Evolutionary conservation across 2,329 filamentous ascomycete genomes (phyloP).

Genomic region (Trichoderma asperellum): DNA sequence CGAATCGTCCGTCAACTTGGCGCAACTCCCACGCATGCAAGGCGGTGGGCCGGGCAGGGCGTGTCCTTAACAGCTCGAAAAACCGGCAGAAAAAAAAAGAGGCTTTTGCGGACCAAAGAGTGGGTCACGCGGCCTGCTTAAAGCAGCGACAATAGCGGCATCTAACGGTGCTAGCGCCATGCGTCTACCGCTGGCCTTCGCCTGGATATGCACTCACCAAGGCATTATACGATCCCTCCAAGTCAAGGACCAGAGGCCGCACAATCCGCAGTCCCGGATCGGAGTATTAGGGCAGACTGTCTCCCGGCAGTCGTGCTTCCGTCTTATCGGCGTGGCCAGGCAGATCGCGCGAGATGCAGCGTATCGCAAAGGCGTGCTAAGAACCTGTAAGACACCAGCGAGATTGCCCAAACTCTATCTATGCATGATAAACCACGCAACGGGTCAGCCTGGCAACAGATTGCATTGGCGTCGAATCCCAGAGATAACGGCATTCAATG

Average conservation of each 20-base stretch:
- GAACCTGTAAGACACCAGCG: constrained; percentile 14
- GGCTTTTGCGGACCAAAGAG: background rate
- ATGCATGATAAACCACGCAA: constrained; percentile 15
- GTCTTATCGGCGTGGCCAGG: constrained; percentile 11
- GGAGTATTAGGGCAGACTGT: constrained; percentile 12
- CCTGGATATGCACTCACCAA: constrained; percentile 16
- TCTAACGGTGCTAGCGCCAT: constrained; percentile 14
- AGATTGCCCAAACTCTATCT: constrained; percentile 10
- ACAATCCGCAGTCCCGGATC: constrained; percentile 19
- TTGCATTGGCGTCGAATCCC: constrained; percentile 4
- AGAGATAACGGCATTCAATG: constrained; percentile 20
- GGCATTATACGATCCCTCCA: background rate
- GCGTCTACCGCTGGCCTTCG: constrained; percentile 12
- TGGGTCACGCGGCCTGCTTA: constrained; percentile 19
- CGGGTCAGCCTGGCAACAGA: background rate
- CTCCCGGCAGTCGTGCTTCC: constrained; percentile 17
- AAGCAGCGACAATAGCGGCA: constrained; percentile 22
- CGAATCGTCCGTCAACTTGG: constrained; percentile 12
- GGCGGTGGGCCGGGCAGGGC: background rate
- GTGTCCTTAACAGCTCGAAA: constrained; percentile 5
- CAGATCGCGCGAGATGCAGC: background rate
- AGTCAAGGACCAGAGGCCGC: background rate
- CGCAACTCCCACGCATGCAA: constrained; percentile 1
- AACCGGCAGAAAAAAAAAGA: constrained; percentile 22
- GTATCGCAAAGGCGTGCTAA: background rate